Percentiles rank a stretch among this genome's conserved stretches.
These are phyloP conservation scores for Hsuehochloa calcarea DNA, from an alignment of 176 grass and related monocot genomes.

Conservation along the genomic window DNA sequence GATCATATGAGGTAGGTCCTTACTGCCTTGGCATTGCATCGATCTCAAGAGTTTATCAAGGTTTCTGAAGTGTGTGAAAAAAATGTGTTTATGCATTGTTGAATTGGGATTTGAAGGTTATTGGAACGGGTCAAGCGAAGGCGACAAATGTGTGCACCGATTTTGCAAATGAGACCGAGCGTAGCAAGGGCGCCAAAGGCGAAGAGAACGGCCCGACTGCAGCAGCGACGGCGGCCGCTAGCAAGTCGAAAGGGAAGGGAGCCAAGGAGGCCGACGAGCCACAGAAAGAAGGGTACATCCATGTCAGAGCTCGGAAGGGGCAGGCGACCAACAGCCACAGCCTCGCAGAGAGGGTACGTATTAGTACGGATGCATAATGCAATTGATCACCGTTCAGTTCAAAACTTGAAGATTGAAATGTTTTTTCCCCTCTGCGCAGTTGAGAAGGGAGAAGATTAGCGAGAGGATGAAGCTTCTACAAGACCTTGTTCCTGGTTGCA, in stretches of 20 bases:
- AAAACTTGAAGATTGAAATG: background rate
- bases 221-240: background rate
- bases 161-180: slow-evolving; percentile 11
- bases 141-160: slow-evolving; percentile 14
- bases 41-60: background rate
- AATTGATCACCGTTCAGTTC: too few species aligned
- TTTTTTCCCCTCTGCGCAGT: slow-evolving; percentile 15
- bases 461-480: slow-evolving; percentile 37
- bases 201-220: slow-evolving; percentile 13
- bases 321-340: slow-evolving; percentile 80
- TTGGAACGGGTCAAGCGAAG: slow-evolving; percentile 27
- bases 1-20: background rate
- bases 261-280: background rate
- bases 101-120: slow-evolving; percentile 8
- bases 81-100: background rate
- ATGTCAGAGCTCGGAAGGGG: slow-evolving; percentile 69
- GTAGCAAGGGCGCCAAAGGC: slow-evolving; percentile 23
- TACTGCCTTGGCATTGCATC: background rate
- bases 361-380: too few species aligned
- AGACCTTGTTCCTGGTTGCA: slow-evolving; percentile 77
- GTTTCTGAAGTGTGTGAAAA: background rate
- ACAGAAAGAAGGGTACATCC: slow-evolving; percentile 29
- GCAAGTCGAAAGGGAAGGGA: slow-evolving; percentile 45
- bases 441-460: slow-evolving; percentile 81
- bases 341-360: slow-evolving; percentile 70